Evolutionary conservation across 2,329 filamentous ascomycete species (phyloP), one percentile per base, ranked within the genome.

Genomic region (Ophiostoma ulmi): DNA sequence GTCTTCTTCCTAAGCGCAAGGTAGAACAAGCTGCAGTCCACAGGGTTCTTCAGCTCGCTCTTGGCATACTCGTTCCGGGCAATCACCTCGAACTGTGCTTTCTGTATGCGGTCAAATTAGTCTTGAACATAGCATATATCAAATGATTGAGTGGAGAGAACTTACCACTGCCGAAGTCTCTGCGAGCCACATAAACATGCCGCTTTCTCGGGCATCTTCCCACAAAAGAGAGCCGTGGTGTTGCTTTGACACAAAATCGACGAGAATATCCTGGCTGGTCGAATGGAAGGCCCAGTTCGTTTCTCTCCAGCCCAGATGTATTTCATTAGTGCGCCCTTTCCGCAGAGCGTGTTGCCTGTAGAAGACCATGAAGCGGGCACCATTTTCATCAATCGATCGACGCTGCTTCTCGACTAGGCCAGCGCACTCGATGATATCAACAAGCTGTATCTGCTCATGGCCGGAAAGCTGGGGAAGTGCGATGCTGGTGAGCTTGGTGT

Each of bases 11-110:
- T 87, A 14, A 99, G 84, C 0, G 96, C 94, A 22, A 99, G 84
- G 78, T 98, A 99, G 80, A 91, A 97, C 10, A 99, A 82, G 74
- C 90, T 92, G 80, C 95, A 98, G 76, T 97, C 91, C 10, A 97
- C 88, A 0, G 95, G 95, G 75, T 97, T 94, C 78, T 93, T 95
- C 71, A 91, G 86, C 41, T 97, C 93, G 31, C 88, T 89, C 74
- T 92, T 93, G 20, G 92, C 93, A 79, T 98, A 99, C 77, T 98
- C 93, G 74, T 95, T 97, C 63, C 94, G 89, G 39, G 94, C 96
- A 64, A 99, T 87, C n/a, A 88, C 81, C 78, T 99, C 95, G 73
- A 99, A 94, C 77, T 97, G 92, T 0, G 86, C 80, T 78, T 85
- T 88, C 90, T 92, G 75, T 71, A 17, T 5, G 31, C 10, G 3